Percentiles rank a stretch among this genome's conserved stretches.
phyloP scores from a whole-genome alignment of 2,329 filamentous ascomycete genomes.

The Colletotrichum nymphaeae region DNA sequence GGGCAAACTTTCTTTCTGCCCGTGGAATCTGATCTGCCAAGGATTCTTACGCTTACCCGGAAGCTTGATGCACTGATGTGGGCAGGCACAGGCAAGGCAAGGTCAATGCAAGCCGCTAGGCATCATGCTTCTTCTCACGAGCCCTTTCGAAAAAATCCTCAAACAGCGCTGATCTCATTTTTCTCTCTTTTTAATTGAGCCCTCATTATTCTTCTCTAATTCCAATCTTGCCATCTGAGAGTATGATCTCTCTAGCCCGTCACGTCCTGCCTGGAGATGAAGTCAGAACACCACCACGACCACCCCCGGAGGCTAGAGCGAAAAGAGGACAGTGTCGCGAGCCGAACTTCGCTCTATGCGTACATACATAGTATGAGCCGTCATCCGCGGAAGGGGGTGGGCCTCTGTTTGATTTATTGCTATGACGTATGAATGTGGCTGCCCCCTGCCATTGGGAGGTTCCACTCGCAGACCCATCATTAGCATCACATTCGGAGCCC shows the following conservation, averaged over 20 bases:
- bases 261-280: background rate
- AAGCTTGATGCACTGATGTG: constrained; percentile 2
- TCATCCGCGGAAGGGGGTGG: background rate
- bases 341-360: background rate
- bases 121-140: background rate
- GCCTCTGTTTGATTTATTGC: background rate
- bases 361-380: no score
- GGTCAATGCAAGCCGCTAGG: background rate
- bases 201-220: background rate
- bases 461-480: background rate
- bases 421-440: background rate
- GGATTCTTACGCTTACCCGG: background rate
- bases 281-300: background rate
- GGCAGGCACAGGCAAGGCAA: background rate
- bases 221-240: no score
- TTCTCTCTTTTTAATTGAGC: background rate
- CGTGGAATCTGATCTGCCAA: background rate
- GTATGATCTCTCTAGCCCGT: no score
- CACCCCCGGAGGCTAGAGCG: no score
- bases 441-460: background rate
- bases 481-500: background rate
- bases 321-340: background rate
- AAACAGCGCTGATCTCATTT: background rate
- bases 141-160: background rate
- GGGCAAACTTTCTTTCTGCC: background rate